Conservation (phyloP, 345 rosid genomes). For the Salix viminalis region DNA sequence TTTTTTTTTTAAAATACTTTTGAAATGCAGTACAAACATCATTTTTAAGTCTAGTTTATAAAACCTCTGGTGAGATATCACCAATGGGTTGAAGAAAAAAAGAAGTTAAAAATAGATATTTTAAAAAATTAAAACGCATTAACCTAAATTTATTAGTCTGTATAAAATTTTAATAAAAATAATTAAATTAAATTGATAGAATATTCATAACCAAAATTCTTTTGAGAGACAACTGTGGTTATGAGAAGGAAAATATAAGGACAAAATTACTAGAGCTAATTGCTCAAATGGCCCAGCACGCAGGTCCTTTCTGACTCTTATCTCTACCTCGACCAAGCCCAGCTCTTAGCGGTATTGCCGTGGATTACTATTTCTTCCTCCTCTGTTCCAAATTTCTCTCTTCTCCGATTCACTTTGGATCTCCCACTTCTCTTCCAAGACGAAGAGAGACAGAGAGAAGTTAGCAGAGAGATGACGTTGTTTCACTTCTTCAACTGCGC, state of each 20-base stretch:
- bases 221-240: no score
- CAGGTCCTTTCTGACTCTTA: neutral
- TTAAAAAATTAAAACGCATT: no score
- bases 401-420: neutral
- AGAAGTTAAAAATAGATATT: no score
- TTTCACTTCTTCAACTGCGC: slow-evolving; percentile 99
- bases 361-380: neutral
- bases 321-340: neutral
- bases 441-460: slow-evolving; percentile 14
- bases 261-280: neutral
- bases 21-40: no score
- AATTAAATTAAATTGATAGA: no score
- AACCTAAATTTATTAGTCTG: no score
- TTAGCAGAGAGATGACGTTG: slow-evolving; percentile 55
- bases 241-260: neutral
- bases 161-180: no score
- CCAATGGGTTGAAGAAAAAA: no score
- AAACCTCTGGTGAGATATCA: no score
- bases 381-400: neutral
- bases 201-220: no score
- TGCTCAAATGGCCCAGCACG: neutral
- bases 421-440: neutral
- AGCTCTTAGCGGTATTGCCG: neutral
- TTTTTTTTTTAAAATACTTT: no score
- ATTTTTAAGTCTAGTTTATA: no score